Base-by-base conservation (phyloP, 306 rosid genomes). In the Pterocarpus santalinus region DNA sequence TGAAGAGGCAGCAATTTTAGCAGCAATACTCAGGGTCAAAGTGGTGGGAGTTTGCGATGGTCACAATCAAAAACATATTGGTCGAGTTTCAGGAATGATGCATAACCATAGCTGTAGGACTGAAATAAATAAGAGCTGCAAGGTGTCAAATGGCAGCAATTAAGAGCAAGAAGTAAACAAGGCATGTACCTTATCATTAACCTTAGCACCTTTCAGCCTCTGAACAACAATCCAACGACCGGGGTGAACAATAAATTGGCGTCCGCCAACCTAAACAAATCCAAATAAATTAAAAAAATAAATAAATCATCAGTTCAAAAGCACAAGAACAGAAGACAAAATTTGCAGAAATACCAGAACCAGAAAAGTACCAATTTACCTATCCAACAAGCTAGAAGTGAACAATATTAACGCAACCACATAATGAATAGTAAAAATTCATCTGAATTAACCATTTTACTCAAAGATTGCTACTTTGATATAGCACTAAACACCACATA, bases 171-270 rank as follows among this genome's bases (percentile, higher is more conserved):
- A 39, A 52, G 60, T 16, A 14, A 52, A 51, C 47, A 85, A 70
- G 28, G 36, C 46, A 77, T 16, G 69, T 44, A 95, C 99, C 99
- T 91, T 92, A 88, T 95, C 99, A 65, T 93, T 79, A 53, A 87
- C 97, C 43, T 85, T 86, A 13, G 93, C 98, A 15, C 86, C 99
- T 86, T 93, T 90, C 75, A 95, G 94, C 84, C 97, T 88, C 90
- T 95, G 99, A 46, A 91, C 91, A 76, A 83, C 72, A 8, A 95
- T 78, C 80, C 69, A 90, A 14, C 99, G 93, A 46, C 99, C 99
- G 7, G 99, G 98, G 79, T 93, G 90, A 65, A 95, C 99, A 69
- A 95, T 95, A 81, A 91, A 95, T 33, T 95, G 99, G 16, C 97
- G 96, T 43, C 88, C 83, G 35, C 99, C 99, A 69, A 95, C 62